Base-by-base conservation (phyloP, 2,329 filamentous ascomycete genomes). In the Teratosphaeria zuluensis region DNA sequence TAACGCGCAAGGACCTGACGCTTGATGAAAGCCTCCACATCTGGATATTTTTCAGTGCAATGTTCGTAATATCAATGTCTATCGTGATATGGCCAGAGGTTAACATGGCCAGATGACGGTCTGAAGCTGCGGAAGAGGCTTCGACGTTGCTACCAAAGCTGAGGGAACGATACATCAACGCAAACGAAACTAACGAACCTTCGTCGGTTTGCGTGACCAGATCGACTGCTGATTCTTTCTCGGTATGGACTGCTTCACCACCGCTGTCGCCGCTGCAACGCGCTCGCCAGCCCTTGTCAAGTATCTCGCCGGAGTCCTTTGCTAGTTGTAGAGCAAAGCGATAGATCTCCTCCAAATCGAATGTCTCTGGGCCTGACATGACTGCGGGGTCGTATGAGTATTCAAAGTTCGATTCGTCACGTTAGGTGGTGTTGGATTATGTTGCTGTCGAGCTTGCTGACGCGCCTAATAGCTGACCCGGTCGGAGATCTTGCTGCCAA, bases 131-230 rank as follows among this genome's bases (percentile, higher is more conserved):
- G 52, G 11, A 32, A 28, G 51, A 53, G 14, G n/a, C 52, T 19
- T 21, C n/a, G n/a, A 48, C 8, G 33, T 9, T 11, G 33, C 9
- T 14, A 35, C 33, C 33, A 35, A 35, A 11, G 33, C 33, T 35
- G 33, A 35, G 2, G 6, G 33, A 35, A 9, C 24, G 4, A 28
- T 28, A 4, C 24, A 28, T 28, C 24, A 28, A 28, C 2, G 24
- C 5, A n/a, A 21, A 48, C 0, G 42, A 21, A 48, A 48, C 14
- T 51, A 19, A 65, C 73, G 63, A 72, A 87, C 86, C 85, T 73
- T 87, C 81, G 69, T 91, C 88, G 0, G 86, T 88, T 73, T 90
- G 83, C 9, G 87, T 91, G 21, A 91, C 88, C 62, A 91, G 82
- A 70, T 91, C 88, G 11, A 91, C 88, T 1, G 87, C 81, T 68